Evolutionary conservation across 2,329 filamentous ascomycete species (phyloP).

Genomic region (Paecilomyces niveus): DNA sequence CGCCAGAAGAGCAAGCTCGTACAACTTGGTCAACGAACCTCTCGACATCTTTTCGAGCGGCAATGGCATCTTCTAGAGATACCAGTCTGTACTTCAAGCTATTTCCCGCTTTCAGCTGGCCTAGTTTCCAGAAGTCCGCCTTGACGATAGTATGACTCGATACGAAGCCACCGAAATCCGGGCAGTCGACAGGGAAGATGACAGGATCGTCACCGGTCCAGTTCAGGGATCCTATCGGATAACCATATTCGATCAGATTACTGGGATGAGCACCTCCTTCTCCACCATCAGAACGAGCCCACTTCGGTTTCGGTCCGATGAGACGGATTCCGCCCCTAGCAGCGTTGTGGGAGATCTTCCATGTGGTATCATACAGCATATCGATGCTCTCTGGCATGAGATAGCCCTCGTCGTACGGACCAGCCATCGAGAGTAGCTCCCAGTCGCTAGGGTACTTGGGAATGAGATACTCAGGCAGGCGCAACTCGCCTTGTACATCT

Average conservation of each 20-base stretch:
- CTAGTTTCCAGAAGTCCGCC: constrained; percentile 55
- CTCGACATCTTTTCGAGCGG: constrained; percentile 36
- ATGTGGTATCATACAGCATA: constrained; percentile 51
- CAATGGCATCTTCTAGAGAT: constrained; percentile 46
- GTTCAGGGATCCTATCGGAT: constrained; percentile 51
- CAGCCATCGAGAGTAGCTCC: constrained; percentile 49
- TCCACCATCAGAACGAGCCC: constrained; percentile 53
- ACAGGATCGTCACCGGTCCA: constrained; percentile 56
- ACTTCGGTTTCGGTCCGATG: constrained; percentile 51
- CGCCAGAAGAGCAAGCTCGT: constrained; percentile 26
- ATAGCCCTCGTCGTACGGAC: constrained; percentile 51
- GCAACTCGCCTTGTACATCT: constrained; percentile 21
- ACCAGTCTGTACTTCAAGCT: constrained; percentile 45
- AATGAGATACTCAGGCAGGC: constrained; percentile 40
- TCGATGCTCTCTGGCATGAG: constrained; percentile 46
- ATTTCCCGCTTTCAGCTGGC: constrained; percentile 55
- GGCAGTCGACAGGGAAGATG: constrained; percentile 54
- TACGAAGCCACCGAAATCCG: constrained; percentile 56
- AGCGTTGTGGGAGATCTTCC: constrained; percentile 56
- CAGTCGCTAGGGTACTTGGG: constrained; percentile 45
- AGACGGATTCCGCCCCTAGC: constrained; percentile 55
- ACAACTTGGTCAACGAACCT: constrained; percentile 40
- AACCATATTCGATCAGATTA: constrained; percentile 55
- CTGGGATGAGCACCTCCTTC: constrained; percentile 58
- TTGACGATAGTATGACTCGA: constrained; percentile 50